These are phyloP conservation scores for Pharnaceum exiguum DNA, from an alignment of 148 eudicot genomes.

Conservation along the genomic window DNA sequence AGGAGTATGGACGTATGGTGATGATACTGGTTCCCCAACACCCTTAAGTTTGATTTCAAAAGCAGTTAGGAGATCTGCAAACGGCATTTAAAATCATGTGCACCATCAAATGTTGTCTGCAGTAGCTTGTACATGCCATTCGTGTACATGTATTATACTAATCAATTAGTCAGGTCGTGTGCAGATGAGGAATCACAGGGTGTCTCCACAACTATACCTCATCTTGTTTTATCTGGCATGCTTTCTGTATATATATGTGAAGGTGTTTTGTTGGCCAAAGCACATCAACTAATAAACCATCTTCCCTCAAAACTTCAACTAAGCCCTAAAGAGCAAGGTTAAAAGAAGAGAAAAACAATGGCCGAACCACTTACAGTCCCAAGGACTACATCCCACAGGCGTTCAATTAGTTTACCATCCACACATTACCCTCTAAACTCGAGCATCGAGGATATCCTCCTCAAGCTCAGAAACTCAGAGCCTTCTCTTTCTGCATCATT, in stretches of 20 bases:
- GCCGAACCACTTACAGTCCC: neutral
- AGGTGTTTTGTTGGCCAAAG: no score
- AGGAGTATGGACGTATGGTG: no score
- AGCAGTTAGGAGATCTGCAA: no score
- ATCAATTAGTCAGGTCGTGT: neutral
- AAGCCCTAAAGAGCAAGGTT: neutral
- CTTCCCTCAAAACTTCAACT: neutral
- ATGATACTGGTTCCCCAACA: no score
- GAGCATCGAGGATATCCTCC: conserved; percentile 11
- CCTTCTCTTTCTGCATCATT: conserved; percentile 3
- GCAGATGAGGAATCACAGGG: neutral
- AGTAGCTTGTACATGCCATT: neutral
- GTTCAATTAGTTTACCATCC: conserved; percentile 21
- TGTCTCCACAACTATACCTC: neutral
- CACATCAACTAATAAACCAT: neutral
- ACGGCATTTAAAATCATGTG: conserved; percentile 2
- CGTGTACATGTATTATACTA: conserved; percentile 5
- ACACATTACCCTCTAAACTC: conserved; percentile 10
- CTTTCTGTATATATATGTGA: no score
- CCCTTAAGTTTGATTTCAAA: no score
- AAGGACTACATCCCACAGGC: conserved; percentile 18
- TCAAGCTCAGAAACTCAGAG: neutral
- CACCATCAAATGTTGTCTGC: neutral
- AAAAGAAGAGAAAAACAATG: conserved; percentile 6
- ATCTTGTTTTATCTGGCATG: no score